These are phyloP conservation scores for Cutaneotrichosporon dermatis DNA, from an alignment of 1,284 basidiomycete species.

Conservation along the genomic window DNA sequence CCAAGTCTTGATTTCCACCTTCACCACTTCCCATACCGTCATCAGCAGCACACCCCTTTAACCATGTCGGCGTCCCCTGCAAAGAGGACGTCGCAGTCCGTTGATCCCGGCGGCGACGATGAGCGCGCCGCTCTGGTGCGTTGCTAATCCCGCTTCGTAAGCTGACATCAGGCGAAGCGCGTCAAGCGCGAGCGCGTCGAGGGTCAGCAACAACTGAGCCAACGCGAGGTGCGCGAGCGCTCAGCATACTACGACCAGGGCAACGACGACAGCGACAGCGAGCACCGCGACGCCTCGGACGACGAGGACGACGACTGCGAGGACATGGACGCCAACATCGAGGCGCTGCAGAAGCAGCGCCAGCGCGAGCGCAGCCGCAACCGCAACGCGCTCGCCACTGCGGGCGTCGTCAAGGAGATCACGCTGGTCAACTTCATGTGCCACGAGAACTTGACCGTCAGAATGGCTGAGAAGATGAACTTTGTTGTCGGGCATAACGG, in stretches of 20 bases:
- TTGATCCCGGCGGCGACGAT: slow-evolving; percentile 4
- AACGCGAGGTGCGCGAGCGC: not conserved
- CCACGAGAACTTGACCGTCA: slow-evolving; percentile 75
- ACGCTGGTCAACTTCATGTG: slow-evolving; percentile 96
- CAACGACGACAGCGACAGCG: slow-evolving; percentile 6
- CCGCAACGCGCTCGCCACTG: not conserved
- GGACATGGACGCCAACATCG: slow-evolving; percentile 18
- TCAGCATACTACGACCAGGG: not conserved
- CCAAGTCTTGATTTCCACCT: not conserved
- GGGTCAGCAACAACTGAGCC: too few relatives aligned
- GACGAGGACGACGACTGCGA: slow-evolving; percentile 14
- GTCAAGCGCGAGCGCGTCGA: slow-evolving; percentile 23
- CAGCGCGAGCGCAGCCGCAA: not conserved
- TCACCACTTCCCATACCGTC: not conserved
- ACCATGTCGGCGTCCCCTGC: not conserved
- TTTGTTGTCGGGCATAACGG: slow-evolving; percentile 85
- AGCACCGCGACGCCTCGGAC: slow-evolving; percentile 9
- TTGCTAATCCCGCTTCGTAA: not conserved
- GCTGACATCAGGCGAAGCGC: slow-evolving; percentile 20
- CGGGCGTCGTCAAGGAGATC: slow-evolving; percentile 80
- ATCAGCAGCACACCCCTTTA: not conserved
- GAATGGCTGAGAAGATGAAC: slow-evolving; percentile 86
- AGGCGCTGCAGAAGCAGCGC: slow-evolving; percentile 1
- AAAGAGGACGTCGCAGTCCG: not conserved
- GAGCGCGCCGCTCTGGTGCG: not conserved